Evolutionary conservation across 2,329 filamentous ascomycete genomes (phyloP).

Genomic region (Fusarium caatingaense): DNA sequence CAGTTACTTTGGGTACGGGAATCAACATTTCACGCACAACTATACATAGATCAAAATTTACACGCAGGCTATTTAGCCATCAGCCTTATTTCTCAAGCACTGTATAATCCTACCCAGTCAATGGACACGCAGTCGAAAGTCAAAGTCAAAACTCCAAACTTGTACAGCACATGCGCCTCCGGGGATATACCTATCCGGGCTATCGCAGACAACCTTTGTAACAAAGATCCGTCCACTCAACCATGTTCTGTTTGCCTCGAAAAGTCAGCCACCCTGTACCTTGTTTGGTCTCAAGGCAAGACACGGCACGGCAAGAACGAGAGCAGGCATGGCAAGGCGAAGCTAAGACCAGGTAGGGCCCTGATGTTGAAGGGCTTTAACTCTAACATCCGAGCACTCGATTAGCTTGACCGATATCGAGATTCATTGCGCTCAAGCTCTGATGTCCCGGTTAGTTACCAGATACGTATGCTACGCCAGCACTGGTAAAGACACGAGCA

Average conservation of each 20-base stretch:
- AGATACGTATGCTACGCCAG: neutral
- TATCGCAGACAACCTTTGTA: slow-evolving; percentile 8
- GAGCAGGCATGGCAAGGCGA: neutral
- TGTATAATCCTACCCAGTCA: neutral
- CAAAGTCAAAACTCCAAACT: neutral
- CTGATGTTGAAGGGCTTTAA: neutral
- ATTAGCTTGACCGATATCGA: slow-evolving; percentile 2
- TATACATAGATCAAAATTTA: neutral
- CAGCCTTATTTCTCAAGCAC: neutral
- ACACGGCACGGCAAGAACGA: neutral
- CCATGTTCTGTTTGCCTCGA: neutral
- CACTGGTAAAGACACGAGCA: neutral
- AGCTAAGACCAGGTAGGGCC: neutral
- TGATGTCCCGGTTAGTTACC: neutral
- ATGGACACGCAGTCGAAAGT: neutral
- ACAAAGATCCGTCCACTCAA: slow-evolving; percentile 3
- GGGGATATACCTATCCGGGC: slow-evolving; percentile 3
- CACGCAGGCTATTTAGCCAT: neutral
- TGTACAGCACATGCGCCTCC: neutral
- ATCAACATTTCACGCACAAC: neutral
- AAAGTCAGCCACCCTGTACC: slow-evolving; percentile 10
- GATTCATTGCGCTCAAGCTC: neutral
- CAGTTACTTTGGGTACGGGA: neutral
- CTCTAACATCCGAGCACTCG: slow-evolving; percentile 3
- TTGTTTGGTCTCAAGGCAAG: slow-evolving; percentile 2